phyloP scores from a whole-genome alignment of 2,329 filamentous ascomycete species.

The Ophiostoma australiae region DNA sequence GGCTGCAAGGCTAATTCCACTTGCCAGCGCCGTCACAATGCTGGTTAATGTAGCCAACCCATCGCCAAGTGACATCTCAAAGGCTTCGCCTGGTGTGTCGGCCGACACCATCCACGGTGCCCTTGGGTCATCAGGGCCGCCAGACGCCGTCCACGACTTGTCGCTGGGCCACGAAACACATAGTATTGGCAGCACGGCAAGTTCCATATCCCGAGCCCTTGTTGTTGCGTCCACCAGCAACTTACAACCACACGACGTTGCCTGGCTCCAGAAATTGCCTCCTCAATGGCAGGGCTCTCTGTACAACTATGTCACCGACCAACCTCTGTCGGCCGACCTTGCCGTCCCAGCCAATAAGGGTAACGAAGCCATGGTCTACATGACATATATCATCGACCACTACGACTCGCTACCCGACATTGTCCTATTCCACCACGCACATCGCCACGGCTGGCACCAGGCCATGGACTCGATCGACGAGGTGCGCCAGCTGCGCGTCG shows the following conservation, averaged over 20 bases:
- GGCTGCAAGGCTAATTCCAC: not conserved
- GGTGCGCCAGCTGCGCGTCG: constrained; percentile 47
- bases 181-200: too few species aligned
- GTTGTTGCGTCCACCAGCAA: not conserved
- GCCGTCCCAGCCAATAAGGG: constrained; percentile 37
- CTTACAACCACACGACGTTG: not conserved
- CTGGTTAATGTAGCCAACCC: not conserved
- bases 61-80: too few species aligned
- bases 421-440: constrained; percentile 56
- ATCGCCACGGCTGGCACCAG: constrained; percentile 55
- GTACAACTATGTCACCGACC: not conserved
- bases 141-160: too few species aligned
- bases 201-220: not conserved
- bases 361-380: constrained; percentile 58
- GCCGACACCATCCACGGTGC: too few species aligned
- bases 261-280: not conserved
- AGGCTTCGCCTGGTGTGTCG: too few species aligned
- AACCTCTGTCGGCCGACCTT: constrained; percentile 22
- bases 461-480: constrained; percentile 45
- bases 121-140: too few species aligned
- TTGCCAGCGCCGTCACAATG: not conserved
- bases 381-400: constrained; percentile 58
- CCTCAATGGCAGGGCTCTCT: not conserved
- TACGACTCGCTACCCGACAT: constrained; percentile 56
- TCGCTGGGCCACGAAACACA: not conserved